phyloP scores from a whole-genome alignment of 192 early-diverging fungal species.

The Paraglomus occultum region DNA sequence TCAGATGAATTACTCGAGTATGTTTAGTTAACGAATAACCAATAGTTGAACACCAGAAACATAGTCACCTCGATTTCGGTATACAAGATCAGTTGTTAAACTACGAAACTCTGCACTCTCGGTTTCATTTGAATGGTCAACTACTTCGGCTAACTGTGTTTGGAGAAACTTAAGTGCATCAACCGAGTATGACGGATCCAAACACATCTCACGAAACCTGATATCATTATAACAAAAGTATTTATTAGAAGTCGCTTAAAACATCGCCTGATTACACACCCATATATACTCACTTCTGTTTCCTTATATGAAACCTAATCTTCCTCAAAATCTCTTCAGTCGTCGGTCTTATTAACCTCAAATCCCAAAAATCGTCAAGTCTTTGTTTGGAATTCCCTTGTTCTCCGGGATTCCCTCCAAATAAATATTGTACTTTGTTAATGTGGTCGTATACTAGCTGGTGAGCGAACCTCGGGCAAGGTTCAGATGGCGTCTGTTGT shows the following conservation, averaged over 20 bases:
- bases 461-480: conserved; percentile 87
- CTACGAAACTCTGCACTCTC: conserved; percentile 42
- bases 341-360: conserved; percentile 46
- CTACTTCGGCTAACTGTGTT: conserved; percentile 63
- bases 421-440: conserved; percentile 77
- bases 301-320: conserved; percentile 16
- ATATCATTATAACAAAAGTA: not conserved
- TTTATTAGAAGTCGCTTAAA: not conserved
- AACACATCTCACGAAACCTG: conserved; percentile 18
- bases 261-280: not conserved
- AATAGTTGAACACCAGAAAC: not conserved
- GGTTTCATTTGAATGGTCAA: conserved; percentile 56
- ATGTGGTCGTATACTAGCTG: conserved; percentile 83
- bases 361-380: conserved; percentile 84
- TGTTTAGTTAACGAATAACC: not conserved
- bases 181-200: conserved; percentile 37
- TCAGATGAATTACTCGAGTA: not conserved
- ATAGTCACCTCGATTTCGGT: conserved; percentile 1
- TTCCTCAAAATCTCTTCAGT: conserved; percentile 10
- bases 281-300: conserved; percentile 18
- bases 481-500: conserved; percentile 46
- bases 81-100: conserved; percentile 2
- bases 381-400: conserved; percentile 49
- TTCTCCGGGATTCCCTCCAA: conserved; percentile 93
- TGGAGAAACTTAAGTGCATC: conserved; percentile 79